Conservation (phyloP, 2,329 filamentous ascomycete species). For the Xylariales sp. region DNA sequence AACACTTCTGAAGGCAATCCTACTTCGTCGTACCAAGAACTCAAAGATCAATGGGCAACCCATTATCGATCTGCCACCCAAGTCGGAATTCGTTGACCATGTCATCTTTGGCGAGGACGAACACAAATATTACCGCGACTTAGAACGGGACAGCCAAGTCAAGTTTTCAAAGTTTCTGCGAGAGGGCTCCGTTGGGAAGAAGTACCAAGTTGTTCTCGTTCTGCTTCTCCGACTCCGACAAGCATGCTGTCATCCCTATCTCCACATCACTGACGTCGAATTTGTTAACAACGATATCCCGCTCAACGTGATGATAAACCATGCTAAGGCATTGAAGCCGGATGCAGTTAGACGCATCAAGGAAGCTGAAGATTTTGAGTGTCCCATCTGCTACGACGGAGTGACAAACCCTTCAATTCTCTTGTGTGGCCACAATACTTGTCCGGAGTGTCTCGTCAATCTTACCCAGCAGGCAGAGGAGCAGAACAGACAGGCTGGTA, state of each 20-base stretch:
- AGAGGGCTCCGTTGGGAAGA: constrained; percentile 47
- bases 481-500: constrained; percentile 52
- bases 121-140: constrained; percentile 55
- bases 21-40: constrained; percentile 78
- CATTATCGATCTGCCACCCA: constrained; percentile 64
- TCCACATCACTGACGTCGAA: constrained; percentile 46
- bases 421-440: constrained; percentile 79
- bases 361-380: constrained; percentile 60
- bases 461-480: constrained; percentile 58
- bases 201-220: constrained; percentile 78
- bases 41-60: constrained; percentile 76
- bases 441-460: constrained; percentile 69
- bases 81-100: constrained; percentile 56
- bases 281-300: constrained; percentile 39
- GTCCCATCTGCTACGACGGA: constrained; percentile 77
- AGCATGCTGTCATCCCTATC: constrained; percentile 74
- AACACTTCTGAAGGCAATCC: constrained; percentile 71
- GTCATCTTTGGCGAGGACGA: constrained; percentile 67
- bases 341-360: constrained; percentile 66
- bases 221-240: constrained; percentile 76
- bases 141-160: constrained; percentile 30
- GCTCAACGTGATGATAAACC: constrained; percentile 30
- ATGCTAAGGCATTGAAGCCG: constrained; percentile 52
- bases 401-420: constrained; percentile 71
- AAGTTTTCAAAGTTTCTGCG: constrained; percentile 21